Evolutionary conservation across 2,329 filamentous ascomycete genomes (phyloP).

Genomic region (Myriosclerotinia duriaeana): DNA sequence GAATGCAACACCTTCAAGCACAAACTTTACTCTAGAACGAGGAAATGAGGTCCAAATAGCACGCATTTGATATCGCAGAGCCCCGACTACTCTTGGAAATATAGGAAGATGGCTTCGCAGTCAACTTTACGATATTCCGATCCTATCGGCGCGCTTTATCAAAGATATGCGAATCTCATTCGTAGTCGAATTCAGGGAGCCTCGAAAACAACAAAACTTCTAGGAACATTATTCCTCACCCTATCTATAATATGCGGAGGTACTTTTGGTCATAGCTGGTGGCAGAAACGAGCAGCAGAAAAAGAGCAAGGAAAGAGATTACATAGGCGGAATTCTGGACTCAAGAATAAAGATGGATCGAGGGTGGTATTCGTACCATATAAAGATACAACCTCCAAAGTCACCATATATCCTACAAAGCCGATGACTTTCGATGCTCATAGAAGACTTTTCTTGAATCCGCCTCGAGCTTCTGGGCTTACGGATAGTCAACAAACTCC

Average conservation of each 20-base stretch:
- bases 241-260: conserved; percentile 76
- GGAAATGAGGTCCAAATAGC: conserved; percentile 21
- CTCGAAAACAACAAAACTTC: conserved; percentile 68
- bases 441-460: conserved; percentile 86
- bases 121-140: conserved; percentile 77
- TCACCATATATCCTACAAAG: conserved; percentile 87
- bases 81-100: not conserved
- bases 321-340: conserved; percentile 85
- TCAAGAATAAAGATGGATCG: conserved; percentile 91
- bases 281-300: conserved; percentile 71
- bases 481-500: conserved; percentile 60
- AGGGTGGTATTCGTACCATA: conserved; percentile 95
- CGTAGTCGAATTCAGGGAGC: conserved; percentile 59
- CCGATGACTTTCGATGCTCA: conserved; percentile 95
- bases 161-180: conserved; percentile 57
- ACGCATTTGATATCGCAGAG: conserved; percentile 13
- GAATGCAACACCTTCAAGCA: conserved; percentile 18
- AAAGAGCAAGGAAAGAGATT: conserved; percentile 79
- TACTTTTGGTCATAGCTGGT: conserved; percentile 77
- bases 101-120: conserved; percentile 73
- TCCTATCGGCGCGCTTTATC: conserved; percentile 62
- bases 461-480: conserved; percentile 77
- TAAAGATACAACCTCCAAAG: conserved; percentile 82
- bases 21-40: conserved; percentile 6
- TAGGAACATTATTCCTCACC: conserved; percentile 73